A percentile compares a stretch with the other conserved stretches of the same genome.
phyloP scores from a whole-genome alignment of 2,329 filamentous ascomycete genomes.

The Lachnum nothofagi region DNA sequence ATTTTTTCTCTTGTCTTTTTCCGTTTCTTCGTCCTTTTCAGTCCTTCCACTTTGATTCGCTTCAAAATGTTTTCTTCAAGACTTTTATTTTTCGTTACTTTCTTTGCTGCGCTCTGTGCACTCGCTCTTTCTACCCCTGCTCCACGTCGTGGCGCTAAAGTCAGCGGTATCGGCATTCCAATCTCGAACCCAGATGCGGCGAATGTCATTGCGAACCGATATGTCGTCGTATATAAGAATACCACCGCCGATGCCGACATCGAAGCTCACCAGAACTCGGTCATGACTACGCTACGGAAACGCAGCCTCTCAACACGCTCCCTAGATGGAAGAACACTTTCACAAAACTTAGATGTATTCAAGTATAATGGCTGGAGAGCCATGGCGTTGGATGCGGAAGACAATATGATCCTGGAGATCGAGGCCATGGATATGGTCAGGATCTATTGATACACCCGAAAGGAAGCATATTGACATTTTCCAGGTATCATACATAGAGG shows the following conservation, averaged over 20 bases:
- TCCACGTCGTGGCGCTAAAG: constrained; percentile 2
- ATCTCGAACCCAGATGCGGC: constrained; percentile 45
- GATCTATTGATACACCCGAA: neutral
- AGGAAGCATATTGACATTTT: constrained; percentile 2
- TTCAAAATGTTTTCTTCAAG: neutral
- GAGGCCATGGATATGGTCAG: constrained; percentile 36
- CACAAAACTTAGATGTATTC: constrained; percentile 43
- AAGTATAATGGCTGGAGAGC: constrained; percentile 48
- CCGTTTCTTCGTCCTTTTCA: too few relatives aligned
- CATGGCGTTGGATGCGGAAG: constrained; percentile 49
- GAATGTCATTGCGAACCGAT: constrained; percentile 50
- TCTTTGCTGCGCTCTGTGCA: constrained; percentile 4
- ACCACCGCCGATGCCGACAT: constrained; percentile 46
- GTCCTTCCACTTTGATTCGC: neutral
- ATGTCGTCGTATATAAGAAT: constrained; percentile 60
- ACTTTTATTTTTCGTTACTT: constrained; percentile 6
- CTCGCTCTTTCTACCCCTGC: constrained; percentile 4
- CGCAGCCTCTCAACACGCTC: constrained; percentile 52
- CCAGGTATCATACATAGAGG: constrained; percentile 51
- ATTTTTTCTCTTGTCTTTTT: too few relatives aligned
- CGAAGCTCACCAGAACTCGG: constrained; percentile 43
- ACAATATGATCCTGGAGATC: constrained; percentile 46
- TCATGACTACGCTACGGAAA: constrained; percentile 48
- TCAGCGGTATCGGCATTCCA: constrained; percentile 37
- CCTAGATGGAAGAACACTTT: constrained; percentile 43